phyloP scores from a whole-genome alignment of 495 filamentous ascomycete genomes.

The Daldinia decipiens region DNA sequence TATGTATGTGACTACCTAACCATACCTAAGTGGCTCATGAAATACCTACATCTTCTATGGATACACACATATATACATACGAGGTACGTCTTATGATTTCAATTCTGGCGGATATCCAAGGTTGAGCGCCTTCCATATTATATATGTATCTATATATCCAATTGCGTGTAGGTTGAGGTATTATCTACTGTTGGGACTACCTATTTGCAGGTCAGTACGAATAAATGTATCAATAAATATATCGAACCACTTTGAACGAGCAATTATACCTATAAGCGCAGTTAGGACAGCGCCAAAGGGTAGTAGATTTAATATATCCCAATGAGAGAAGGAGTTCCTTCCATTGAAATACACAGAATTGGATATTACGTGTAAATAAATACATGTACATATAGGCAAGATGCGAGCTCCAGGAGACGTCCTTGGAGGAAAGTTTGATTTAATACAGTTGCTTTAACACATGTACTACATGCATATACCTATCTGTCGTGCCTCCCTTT shows the following conservation, averaged over 20 bases:
- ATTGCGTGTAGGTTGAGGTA: slow-evolving; percentile 5
- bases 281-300: background rate
- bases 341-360: background rate
- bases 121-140: background rate
- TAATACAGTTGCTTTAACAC: background rate
- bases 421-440: background rate
- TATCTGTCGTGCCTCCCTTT: background rate
- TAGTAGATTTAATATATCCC: background rate
- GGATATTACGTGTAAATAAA: background rate
- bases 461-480: background rate
- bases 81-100: background rate
- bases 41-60: background rate
- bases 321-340: background rate
- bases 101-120: background rate
- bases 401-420: too few species aligned
- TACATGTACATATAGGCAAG: too few species aligned
- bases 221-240: background rate
- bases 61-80: slow-evolving; percentile 10
- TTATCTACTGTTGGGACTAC: background rate
- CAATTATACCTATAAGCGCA: background rate
- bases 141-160: background rate
- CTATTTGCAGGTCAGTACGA: background rate
- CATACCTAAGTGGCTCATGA: background rate
- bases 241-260: background rate
- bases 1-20: background rate